Evolutionary conservation across 768 basidiomycete genomes (phyloP).

Genomic region (Boletus edulis): DNA sequence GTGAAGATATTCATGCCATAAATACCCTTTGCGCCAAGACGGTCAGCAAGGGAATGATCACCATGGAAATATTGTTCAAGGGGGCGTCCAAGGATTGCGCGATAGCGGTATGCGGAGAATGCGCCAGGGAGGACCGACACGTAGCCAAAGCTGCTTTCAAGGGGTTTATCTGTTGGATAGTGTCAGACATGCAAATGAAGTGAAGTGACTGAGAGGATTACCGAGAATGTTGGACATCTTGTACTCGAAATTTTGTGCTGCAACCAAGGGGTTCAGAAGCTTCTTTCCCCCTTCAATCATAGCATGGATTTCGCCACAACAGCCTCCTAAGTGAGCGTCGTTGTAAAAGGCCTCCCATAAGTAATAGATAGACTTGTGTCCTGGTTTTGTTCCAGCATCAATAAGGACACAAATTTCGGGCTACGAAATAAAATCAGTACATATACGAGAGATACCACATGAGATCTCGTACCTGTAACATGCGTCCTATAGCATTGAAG

Average conservation of each 20-base stretch:
- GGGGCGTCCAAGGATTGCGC: conserved; percentile 86
- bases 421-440: conserved; percentile 36
- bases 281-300: conserved; percentile 95
- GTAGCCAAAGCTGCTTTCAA: conserved; percentile 95
- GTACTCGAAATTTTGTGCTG: conserved; percentile 97
- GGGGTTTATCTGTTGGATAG: conserved; percentile 68
- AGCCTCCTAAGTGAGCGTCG: conserved; percentile 74
- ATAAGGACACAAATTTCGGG: conserved; percentile 91
- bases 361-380: conserved; percentile 93
- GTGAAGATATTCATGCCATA: conserved; percentile 98
- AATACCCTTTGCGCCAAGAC: conserved; percentile 90
- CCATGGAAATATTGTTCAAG: conserved; percentile 85
- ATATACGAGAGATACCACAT: conserved; percentile 1
- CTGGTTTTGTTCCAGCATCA: conserved; percentile 96
- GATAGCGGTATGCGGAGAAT: conserved; percentile 94
- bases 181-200: conserved; percentile 9
- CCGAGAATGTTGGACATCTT: conserved; percentile 98
- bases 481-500: conserved; percentile 89
- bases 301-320: conserved; percentile 94
- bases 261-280: conserved; percentile 87
- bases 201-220: conserved; percentile 25
- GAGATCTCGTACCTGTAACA: conserved; percentile 56
- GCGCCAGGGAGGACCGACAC: conserved; percentile 95
- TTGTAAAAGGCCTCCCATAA: conserved; percentile 93
- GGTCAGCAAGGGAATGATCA: conserved; percentile 86